phyloP scores from a whole-genome alignment of 2,329 filamentous ascomycete genomes.

The Xylariaceae sp. region DNA sequence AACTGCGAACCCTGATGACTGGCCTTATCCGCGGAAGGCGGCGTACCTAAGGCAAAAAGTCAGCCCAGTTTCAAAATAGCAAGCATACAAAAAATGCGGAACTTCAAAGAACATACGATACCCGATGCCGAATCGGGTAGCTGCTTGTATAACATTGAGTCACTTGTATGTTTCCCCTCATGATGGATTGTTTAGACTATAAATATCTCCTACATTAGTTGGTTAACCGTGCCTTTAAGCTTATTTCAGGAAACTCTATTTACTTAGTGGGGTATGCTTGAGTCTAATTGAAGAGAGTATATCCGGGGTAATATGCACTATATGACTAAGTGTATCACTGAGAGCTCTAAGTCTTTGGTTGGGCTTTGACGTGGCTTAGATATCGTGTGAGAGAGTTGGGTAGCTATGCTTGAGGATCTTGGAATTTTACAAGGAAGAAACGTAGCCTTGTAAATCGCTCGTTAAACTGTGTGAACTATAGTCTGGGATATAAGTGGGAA shows the following conservation, averaged over 20 bases:
- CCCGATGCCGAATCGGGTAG: neutral
- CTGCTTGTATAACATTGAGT: neutral
- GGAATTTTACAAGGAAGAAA: constrained; percentile 7
- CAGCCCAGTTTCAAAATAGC: neutral
- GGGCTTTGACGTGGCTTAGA: neutral
- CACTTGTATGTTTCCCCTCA: constrained; percentile 11
- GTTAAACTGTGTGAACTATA: neutral
- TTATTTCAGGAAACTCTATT: neutral
- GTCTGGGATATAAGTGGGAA: neutral
- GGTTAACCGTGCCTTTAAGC: neutral
- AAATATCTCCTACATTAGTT: constrained; percentile 6
- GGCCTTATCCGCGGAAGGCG: constrained; percentile 6
- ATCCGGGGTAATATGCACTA: constrained; percentile 6
- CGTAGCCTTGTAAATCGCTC: constrained; percentile 5
- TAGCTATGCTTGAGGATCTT: constrained; percentile 2
- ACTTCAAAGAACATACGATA: neutral
- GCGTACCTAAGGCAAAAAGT: neutral
- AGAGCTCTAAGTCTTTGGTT: neutral
- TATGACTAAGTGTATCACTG: constrained; percentile 7
- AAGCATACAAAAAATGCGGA: neutral
- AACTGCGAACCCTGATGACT: constrained; percentile 12
- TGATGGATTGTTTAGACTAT: constrained; percentile 3
- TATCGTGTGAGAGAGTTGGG: constrained; percentile 4
- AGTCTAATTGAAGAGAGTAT: constrained; percentile 4
- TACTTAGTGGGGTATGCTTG: constrained; percentile 4